These are phyloP conservation scores for Colletotrichum tropicicola DNA, from an alignment of 2,329 filamentous ascomycete species.

Conservation along the genomic window DNA sequence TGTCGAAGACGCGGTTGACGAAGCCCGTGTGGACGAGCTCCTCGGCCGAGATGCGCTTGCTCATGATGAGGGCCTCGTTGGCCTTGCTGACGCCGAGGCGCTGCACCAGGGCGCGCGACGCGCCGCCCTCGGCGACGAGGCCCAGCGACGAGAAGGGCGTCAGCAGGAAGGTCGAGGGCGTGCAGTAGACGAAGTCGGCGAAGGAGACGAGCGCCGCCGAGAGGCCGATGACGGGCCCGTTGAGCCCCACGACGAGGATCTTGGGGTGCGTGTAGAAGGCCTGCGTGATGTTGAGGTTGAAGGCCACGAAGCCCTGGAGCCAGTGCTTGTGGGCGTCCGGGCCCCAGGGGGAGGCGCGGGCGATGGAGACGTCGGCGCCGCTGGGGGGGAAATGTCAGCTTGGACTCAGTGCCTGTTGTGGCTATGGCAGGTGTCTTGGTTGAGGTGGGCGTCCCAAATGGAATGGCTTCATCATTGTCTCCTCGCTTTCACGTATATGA, in stretches of 20 bases:
- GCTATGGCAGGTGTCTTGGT: not conserved
- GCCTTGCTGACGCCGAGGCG: conserved; percentile 83
- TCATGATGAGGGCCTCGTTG: conserved; percentile 94
- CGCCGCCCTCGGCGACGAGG: conserved; percentile 88
- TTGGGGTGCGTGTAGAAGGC: conserved; percentile 95
- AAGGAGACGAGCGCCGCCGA: conserved; percentile 84
- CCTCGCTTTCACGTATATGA: too few relatives aligned
- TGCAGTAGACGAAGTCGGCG: conserved; percentile 92
- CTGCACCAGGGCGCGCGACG: conserved; percentile 80
- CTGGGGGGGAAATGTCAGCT: conserved; percentile 50
- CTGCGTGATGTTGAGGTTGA: conserved; percentile 90
- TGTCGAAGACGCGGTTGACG: conserved; percentile 82
- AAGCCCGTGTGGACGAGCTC: conserved; percentile 83
- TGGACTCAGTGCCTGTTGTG: not conserved
- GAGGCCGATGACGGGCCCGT: conserved; percentile 90
- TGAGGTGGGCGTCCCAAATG: not conserved
- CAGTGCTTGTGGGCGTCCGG: conserved; percentile 58
- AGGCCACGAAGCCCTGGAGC: conserved; percentile 78
- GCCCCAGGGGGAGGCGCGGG: conserved; percentile 50
- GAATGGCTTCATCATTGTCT: too few relatives aligned
- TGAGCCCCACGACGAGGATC: conserved; percentile 89
- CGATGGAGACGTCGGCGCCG: conserved; percentile 79
- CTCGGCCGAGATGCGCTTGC: conserved; percentile 75
- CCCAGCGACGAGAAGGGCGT: conserved; percentile 93
- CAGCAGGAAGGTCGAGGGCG: conserved; percentile 83